Conservation (phyloP, 371 early-diverging fungal genomes). For the Saksenaea vasiformis region DNA sequence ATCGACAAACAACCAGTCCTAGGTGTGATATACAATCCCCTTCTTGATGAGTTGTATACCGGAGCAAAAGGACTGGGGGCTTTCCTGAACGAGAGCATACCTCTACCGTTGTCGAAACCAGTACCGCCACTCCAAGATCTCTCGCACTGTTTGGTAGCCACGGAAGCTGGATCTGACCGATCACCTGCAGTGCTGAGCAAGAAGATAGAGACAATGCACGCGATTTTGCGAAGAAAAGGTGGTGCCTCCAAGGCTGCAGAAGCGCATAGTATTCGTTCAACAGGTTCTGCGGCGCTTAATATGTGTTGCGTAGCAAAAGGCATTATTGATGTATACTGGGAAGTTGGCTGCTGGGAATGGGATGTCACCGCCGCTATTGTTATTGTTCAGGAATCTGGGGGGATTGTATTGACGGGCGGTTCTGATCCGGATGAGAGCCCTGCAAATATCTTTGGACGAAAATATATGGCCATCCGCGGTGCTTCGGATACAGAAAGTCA, state of each 20-base stretch:
- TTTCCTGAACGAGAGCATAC: constrained; percentile 57
- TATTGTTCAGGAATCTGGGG: constrained; percentile 76
- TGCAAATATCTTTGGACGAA: constrained; percentile 51
- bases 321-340: constrained; percentile 87
- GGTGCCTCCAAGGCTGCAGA: constrained; percentile 32
- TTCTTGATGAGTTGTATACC: constrained; percentile 79
- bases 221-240: constrained; percentile 31
- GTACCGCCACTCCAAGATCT: constrained; percentile 64
- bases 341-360: constrained; percentile 84
- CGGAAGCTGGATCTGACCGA: constrained; percentile 86
- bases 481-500: constrained; percentile 31
- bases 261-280: constrained; percentile 75
- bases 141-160: constrained; percentile 70
- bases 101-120: constrained; percentile 60
- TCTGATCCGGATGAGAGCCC: constrained; percentile 22
- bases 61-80: constrained; percentile 72
- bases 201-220: constrained; percentile 69
- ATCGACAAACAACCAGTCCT: constrained; percentile 74
- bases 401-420: constrained; percentile 65
- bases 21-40: constrained; percentile 92
- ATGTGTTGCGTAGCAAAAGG: constrained; percentile 85
- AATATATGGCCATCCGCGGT: constrained; percentile 52
- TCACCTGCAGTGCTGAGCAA: constrained; percentile 57
- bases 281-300: constrained; percentile 83
- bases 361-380: constrained; percentile 82